Base-by-base conservation (phyloP, 352 stramenopile species). In the Pythium phragmiticola region DNA sequence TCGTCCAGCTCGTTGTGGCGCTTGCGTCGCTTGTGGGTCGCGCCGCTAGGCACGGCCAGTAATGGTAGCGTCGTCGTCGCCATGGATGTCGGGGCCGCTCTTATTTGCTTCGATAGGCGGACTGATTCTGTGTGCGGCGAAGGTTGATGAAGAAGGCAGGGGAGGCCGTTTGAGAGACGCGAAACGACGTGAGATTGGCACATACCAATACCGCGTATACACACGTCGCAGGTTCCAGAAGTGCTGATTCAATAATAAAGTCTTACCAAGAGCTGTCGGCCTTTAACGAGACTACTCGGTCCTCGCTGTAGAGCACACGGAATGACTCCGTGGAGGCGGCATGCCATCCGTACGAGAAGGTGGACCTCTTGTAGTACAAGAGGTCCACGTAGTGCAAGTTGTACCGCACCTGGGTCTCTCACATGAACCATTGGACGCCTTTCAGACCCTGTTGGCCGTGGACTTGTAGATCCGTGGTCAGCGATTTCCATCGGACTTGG, bases 1-100 rank as follows among this genome's bases (percentile, higher is more conserved):
- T 84, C 76, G 46, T 84, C 73, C 26, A 84, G 73, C 19, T 77
- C 73, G 46, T 82, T 84, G 51, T 75, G 49, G 23, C 76, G 76
- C 41, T 74, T 72, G 41, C 71, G 73, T 51, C 71, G 78, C 43
- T 75, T 72, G 42, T 69, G 61, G 21, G 76, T 73, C 23, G 77
- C 66, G 42, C 76, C 76, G 17, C 65, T 73, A 30, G 73, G 73
- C 39, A 72, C 61, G 0, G 71, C 71, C 7, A 83, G 66, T 57
- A 72, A 55, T 46, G 75, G 75, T 55, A 83, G 61, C 46, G 64
- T 41, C 57, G 57, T 2, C 57, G 57, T 2, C 41, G 54, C 2
- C 33, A 28, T 14, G 12, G 49, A 4, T 11, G 57, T 53, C 5
- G 54, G 61, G 1, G 69, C 60, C n/a, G 73, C 62, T 45, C 76